These are phyloP conservation scores for Globisporangium mamillatum DNA, from an alignment of 352 stramenopile species.

Conservation along the genomic window DNA sequence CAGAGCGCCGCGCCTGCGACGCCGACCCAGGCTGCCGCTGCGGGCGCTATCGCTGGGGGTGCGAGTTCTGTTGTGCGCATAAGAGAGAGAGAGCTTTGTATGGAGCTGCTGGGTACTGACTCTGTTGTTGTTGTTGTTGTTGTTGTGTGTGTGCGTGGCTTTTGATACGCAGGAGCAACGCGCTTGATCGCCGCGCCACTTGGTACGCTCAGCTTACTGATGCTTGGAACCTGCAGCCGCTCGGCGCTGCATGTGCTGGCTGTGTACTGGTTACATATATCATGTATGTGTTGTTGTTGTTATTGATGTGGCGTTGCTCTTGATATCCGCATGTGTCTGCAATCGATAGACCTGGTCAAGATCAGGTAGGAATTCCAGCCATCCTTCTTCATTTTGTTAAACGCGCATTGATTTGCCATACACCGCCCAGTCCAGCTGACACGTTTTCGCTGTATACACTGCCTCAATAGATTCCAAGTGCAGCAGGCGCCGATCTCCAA, in stretches of 20 bases:
- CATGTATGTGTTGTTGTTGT: background rate
- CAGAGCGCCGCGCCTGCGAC: slow-evolving; percentile 25
- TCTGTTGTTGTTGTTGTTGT: background rate
- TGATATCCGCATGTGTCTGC: background rate
- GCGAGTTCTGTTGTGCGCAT: background rate
- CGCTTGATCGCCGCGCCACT: slow-evolving; percentile 73
- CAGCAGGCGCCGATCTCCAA: slow-evolving; percentile 50
- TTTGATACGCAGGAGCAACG: slow-evolving; percentile 34
- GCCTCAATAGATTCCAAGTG: slow-evolving; percentile 57
- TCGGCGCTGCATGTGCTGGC: slow-evolving; percentile 7
- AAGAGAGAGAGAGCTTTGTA: background rate
- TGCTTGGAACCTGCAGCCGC: background rate
- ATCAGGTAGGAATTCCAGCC: slow-evolving; percentile 36
- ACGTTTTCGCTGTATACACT: background rate
- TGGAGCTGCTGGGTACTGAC: background rate
- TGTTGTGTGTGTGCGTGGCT: background rate
- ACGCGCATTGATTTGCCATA: background rate
- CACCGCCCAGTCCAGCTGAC: background rate
- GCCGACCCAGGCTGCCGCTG: slow-evolving; percentile 46
- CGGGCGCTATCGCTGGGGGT: slow-evolving; percentile 67
- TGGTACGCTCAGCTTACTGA: slow-evolving; percentile 22
- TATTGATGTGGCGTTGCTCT: background rate
- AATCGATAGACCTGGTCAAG: slow-evolving; percentile 61
- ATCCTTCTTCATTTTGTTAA: background rate
- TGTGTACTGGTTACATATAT: background rate